Percentiles rank a stretch among this genome's conserved stretches.
phyloP scores from a whole-genome alignment of 805 yeast genomes.

The Kuraishia piskuri region DNA sequence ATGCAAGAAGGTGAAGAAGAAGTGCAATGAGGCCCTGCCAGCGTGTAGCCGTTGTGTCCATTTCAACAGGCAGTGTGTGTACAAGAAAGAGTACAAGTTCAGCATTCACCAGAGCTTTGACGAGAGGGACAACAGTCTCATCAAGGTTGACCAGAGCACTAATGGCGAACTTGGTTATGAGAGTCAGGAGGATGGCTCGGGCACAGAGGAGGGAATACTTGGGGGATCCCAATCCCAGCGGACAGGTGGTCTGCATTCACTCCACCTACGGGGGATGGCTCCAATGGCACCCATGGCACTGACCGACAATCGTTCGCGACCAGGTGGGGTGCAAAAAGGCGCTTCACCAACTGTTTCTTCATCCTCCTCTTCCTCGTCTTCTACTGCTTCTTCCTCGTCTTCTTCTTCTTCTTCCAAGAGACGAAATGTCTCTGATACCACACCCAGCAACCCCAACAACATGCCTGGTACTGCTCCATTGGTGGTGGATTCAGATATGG shows the following conservation, averaged over 20 bases:
- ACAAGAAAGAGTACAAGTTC: slow-evolving; percentile 20
- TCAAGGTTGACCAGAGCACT: background rate
- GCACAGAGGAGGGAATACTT: background rate
- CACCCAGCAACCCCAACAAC: background rate
- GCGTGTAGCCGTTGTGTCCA: slow-evolving; percentile 28
- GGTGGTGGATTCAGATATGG: background rate
- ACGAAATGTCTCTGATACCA: background rate
- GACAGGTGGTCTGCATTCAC: background rate
- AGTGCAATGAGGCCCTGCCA: slow-evolving; percentile 24
- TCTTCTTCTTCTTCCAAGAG: no score
- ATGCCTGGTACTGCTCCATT: background rate
- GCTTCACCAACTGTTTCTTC: background rate
- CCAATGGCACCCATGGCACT: background rate
- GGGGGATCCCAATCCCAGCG: background rate
- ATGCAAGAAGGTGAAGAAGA: slow-evolving; percentile 31
- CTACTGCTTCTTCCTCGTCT: no score
- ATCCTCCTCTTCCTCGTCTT: background rate
- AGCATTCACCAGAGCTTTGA: slow-evolving; percentile 7
- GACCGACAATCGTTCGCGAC: background rate
- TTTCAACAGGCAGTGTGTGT: slow-evolving; percentile 24
- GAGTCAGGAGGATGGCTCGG: background rate
- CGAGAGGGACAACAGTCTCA: background rate
- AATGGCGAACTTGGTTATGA: background rate
- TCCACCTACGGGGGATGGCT: background rate
- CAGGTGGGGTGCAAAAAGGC: background rate